Evolutionary conservation across 495 filamentous ascomycete species (phyloP), one percentile per base, ranked within the genome.

Genomic region (Aspergillus incahuasiensis): DNA sequence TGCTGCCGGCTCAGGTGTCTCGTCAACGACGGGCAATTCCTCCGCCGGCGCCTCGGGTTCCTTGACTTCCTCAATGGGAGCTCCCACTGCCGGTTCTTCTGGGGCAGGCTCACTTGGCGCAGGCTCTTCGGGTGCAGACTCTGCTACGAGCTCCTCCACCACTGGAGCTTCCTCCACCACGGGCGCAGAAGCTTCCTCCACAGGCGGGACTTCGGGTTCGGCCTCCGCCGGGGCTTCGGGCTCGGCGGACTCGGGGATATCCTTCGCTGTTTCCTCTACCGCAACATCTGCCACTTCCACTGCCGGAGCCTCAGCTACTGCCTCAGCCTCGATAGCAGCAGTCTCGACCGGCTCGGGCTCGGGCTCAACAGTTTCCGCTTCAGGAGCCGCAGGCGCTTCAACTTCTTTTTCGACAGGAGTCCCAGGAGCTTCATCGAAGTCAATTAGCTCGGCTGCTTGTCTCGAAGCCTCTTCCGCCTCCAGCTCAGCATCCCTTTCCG

Each of bases 401-500:
- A 46, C 49, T 41, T 43, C 45, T 41, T 67, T 59, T 20, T 56
- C 48, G 9, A 53, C 30, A 6, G 63, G 43, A 20, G 43, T 28
- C 15, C 60, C 55, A 16, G 40, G 28, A 1, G 15, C 46, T 1
- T 44, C 54, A n/a, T 63, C 54, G 18, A 55, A 22, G 28, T 57
- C 54, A 63, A 52, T 55, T 8, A 59, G 41, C 6, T 35, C 15
- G 15, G 58, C 60, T 19, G 45, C 35, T 47, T 39, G 50, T 24
- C 25, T 20, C 16, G 46, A 54, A 20, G 46, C 48, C 39, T 55
- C 47, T 35, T 59, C 56, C 32, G 51, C 59, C 18, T 59, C 62
- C 15, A 53, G 48, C 24, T 58, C 47, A n/a, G 61, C 63, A 16
- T 63, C 58, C 34, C 63, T 58, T 19, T 42, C 62, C n/a, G 55